Conservation (phyloP, 441 rosid species). For the Mallotus japonicus region DNA sequence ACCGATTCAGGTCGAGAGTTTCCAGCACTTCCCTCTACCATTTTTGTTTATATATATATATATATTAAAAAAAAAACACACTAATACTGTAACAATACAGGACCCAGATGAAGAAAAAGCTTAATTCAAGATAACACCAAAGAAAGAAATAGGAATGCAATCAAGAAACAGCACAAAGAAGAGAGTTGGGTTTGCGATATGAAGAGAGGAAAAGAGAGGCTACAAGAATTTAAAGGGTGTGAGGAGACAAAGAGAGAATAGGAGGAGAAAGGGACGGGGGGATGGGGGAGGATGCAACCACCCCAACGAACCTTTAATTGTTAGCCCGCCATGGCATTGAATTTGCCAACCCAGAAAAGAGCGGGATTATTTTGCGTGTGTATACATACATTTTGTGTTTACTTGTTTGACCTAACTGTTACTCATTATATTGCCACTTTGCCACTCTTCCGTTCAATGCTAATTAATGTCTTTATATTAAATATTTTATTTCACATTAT, state of each 20-base stretch:
- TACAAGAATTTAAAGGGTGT: slow-evolving; percentile 16
- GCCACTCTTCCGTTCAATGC: neutral
- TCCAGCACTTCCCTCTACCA: slow-evolving; percentile 27
- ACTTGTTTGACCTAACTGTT: slow-evolving; percentile 7
- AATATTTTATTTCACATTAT: no score
- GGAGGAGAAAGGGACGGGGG: neutral
- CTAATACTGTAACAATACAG: no score
- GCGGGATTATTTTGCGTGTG: slow-evolving; percentile 7
- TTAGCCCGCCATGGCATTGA: slow-evolving; percentile 32
- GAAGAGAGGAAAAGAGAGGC: neutral
- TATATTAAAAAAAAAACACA: no score
- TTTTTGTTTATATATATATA: neutral
- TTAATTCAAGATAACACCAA: no score
- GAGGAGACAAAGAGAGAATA: neutral
- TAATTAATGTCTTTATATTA: no score
- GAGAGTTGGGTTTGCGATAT: neutral
- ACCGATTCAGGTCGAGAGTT: slow-evolving; percentile 15
- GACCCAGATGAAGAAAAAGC: neutral
- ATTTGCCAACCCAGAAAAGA: slow-evolving; percentile 32
- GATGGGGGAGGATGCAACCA: slow-evolving; percentile 39
- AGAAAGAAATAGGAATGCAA: neutral
- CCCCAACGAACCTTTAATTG: slow-evolving; percentile 61
- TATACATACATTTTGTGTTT: neutral
- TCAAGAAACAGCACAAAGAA: neutral
- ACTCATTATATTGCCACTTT: neutral